These are phyloP conservation scores for Scenedesmus sp. DNA, from an alignment of 163 green algal genomes.

Conservation along the genomic window DNA sequence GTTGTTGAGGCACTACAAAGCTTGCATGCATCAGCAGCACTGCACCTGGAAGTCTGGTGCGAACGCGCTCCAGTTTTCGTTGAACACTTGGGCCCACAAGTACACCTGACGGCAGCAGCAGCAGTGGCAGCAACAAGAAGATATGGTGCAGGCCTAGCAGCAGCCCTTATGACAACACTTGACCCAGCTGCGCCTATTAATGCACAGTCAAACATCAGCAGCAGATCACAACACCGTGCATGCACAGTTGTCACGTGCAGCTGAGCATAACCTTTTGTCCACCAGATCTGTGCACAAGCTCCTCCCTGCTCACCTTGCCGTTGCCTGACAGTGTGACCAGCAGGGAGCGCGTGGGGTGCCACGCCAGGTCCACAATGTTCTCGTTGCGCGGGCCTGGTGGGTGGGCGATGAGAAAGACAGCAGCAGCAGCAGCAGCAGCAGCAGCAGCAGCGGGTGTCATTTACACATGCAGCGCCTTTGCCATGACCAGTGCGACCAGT, in stretches of 20 bases:
- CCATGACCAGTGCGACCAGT: too few relatives aligned
- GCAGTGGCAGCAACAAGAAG: slow-evolving; percentile 47
- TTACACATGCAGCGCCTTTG: too few relatives aligned
- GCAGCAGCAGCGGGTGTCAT: not conserved
- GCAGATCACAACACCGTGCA: not conserved
- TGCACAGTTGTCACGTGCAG: not conserved
- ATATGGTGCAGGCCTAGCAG: not conserved
- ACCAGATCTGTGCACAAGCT: not conserved
- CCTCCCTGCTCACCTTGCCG: slow-evolving; percentile 20
- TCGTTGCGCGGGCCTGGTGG: slow-evolving; percentile 52
- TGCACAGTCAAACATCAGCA: too few relatives aligned
- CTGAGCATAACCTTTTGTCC: not conserved
- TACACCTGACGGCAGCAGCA: slow-evolving; percentile 58
- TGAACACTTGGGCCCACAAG: slow-evolving; percentile 69
- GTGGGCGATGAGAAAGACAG: not conserved
- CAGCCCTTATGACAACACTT: too few relatives aligned
- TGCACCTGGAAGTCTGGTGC: slow-evolving; percentile 86
- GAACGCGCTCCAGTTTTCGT: slow-evolving; percentile 91
- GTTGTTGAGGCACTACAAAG: not conserved
- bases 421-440: not conserved
- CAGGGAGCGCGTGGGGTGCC: slow-evolving; percentile 75
- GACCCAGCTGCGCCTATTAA: too few relatives aligned
- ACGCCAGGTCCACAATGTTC: slow-evolving; percentile 66
- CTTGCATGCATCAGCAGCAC: not conserved
- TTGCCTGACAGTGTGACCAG: slow-evolving; percentile 63